Conservation (phyloP, 176 grass and related monocot genomes). For the Oryza glumipatula region DNA sequence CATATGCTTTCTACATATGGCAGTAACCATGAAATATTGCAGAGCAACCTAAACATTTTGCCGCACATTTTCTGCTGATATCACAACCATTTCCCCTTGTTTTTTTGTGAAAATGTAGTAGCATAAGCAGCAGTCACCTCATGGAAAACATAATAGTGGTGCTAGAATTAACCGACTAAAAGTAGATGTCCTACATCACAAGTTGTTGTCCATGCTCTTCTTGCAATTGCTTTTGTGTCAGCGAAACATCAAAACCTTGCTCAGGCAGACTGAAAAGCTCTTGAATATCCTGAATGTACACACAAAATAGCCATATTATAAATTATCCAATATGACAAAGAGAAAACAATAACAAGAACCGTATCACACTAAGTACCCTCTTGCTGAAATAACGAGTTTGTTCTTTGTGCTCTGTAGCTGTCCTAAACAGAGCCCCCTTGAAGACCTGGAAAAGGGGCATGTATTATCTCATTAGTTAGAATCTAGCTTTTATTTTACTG, state of each 20-base stretch:
- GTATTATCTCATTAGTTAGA: conserved; percentile 18
- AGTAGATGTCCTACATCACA: conserved; percentile 51
- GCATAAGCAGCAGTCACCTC: not conserved
- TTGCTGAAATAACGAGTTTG: conserved; percentile 92
- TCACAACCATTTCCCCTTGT: not conserved
- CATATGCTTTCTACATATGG: not conserved
- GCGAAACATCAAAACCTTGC: conserved; percentile 93
- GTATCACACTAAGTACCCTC: conserved; percentile 55
- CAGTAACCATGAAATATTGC: conserved; percentile 4
- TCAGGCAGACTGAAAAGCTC: conserved; percentile 83
- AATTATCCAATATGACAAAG: conserved; percentile 1
- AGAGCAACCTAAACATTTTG: not conserved
- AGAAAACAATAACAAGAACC: conserved; percentile 20
- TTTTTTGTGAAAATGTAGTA: conserved; percentile 14
- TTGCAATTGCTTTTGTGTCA: conserved; percentile 75
- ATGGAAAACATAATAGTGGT: conserved; percentile 5
- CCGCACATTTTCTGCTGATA: not conserved
- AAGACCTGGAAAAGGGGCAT: conserved; percentile 58
- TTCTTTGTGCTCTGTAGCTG: conserved; percentile 91
- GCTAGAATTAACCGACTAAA: conserved; percentile 9
- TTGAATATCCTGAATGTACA: conserved; percentile 64
- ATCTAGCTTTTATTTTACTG: conserved; percentile 7
- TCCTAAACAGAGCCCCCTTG: conserved; percentile 87
- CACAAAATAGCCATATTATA: conserved; percentile 25
- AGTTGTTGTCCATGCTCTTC: conserved; percentile 83